Evolutionary conservation across 2,329 filamentous ascomycete genomes (phyloP).

Genomic region (Aschersonia sp.): DNA sequence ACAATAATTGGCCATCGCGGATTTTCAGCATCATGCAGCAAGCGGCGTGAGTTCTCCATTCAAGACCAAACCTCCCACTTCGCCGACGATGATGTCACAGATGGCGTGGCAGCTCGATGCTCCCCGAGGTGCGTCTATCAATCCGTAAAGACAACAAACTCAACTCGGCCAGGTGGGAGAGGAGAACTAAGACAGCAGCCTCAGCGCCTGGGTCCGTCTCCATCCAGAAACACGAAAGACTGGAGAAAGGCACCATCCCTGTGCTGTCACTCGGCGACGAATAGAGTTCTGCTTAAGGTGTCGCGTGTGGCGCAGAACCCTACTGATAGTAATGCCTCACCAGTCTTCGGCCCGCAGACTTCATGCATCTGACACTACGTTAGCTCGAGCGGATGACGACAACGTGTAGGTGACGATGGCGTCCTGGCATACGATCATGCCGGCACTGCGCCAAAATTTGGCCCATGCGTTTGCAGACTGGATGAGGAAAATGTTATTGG

Average conservation of each 20-base stretch:
- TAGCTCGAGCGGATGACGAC: slow-evolving; percentile 3
- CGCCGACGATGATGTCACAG: slow-evolving; percentile 22
- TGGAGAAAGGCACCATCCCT: neutral
- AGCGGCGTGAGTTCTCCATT: too few relatives aligned
- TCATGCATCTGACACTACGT: neutral
- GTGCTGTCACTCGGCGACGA: neutral
- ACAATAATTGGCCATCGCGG: too few relatives aligned
- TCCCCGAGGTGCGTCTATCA: too few relatives aligned
- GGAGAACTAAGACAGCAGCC: neutral
- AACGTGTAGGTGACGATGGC: slow-evolving; percentile 16
- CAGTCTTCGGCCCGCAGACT: too few relatives aligned
- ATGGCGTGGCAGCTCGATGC: too few relatives aligned
- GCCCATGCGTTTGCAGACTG: slow-evolving; percentile 9
- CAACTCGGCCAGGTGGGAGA: neutral
- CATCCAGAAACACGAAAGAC: neutral
- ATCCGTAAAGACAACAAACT: neutral
- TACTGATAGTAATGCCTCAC: neutral
- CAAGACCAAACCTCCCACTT: slow-evolving; percentile 12
- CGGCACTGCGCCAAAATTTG: slow-evolving; percentile 19
- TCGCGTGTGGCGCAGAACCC: neutral
- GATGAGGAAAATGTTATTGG: slow-evolving; percentile 10
- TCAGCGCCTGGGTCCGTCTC: neutral
- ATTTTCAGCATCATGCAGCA: too few relatives aligned
- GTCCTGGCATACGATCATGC: slow-evolving; percentile 23
- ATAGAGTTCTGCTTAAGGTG: slow-evolving; percentile 2